phyloP scores from a whole-genome alignment of 73 alveolate genomes.

The Paramecium sonneborni region DNA sequence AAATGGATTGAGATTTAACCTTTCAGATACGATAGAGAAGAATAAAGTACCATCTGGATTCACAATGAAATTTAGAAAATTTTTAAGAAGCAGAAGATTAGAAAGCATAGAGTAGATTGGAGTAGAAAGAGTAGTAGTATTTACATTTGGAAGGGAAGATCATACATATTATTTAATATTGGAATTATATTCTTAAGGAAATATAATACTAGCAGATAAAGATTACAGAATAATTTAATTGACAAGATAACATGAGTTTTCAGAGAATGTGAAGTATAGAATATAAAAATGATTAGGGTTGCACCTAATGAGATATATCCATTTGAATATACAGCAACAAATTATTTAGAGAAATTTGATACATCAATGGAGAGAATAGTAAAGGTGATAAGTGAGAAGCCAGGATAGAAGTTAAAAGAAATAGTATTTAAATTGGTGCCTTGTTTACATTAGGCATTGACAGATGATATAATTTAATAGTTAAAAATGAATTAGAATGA shows the following conservation, averaged over 20 bases:
- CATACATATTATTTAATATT: slow-evolving; percentile 76
- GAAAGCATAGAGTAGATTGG: slow-evolving; percentile 81
- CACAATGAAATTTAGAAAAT: slow-evolving; percentile 87
- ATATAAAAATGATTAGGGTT: slow-evolving; percentile 38
- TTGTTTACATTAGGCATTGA: slow-evolving; percentile 73
- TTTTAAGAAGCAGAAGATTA: slow-evolving; percentile 80
- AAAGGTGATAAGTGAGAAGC: slow-evolving; percentile 67
- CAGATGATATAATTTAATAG: slow-evolving; percentile 77
- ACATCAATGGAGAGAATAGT: slow-evolving; percentile 68
- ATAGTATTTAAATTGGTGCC: slow-evolving; percentile 78
- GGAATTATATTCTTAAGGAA: slow-evolving; percentile 88
- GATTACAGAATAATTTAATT: slow-evolving; percentile 77
- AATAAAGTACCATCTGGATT: slow-evolving; percentile 84
- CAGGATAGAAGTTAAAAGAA: slow-evolving; percentile 66
- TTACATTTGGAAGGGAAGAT: slow-evolving; percentile 86
- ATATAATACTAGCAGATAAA: slow-evolving; percentile 81
- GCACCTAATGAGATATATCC: slow-evolving; percentile 87
- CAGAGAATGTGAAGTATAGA: slow-evolving; percentile 73
- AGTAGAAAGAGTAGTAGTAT: slow-evolving; percentile 85
- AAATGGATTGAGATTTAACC: slow-evolving; percentile 70
- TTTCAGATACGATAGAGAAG: slow-evolving; percentile 69
- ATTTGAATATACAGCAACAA: slow-evolving; percentile 80
- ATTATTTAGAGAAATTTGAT: slow-evolving; percentile 70
- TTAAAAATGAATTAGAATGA: slow-evolving; percentile 71
- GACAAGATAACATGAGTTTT: slow-evolving; percentile 81